Evolutionary conservation across 2,329 filamentous ascomycete species (phyloP).

Genomic region (Paraphoma chrysanthemicola): DNA sequence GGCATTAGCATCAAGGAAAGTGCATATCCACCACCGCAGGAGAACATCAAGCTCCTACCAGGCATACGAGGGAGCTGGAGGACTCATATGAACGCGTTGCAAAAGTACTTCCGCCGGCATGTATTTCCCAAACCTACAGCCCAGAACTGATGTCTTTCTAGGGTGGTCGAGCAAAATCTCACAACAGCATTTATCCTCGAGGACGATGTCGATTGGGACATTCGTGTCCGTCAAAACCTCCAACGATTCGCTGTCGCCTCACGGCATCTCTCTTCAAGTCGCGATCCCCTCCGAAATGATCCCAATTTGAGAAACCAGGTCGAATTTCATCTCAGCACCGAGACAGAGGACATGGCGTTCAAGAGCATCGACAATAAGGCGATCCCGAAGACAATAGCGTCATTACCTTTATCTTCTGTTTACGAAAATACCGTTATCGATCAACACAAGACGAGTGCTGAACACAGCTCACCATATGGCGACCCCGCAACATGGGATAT

Average conservation of each 20-base stretch:
- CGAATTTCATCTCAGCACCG: constrained; percentile 25
- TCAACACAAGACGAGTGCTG: not conserved
- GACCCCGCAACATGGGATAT: constrained; percentile 49
- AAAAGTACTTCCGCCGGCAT: constrained; percentile 15
- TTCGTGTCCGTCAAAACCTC: constrained; percentile 36
- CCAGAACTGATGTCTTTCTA: constrained; percentile 9
- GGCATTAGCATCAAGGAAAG: constrained; percentile 42
- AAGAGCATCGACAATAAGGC: constrained; percentile 32
- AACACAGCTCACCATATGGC: constrained; percentile 40
- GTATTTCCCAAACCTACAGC: not conserved
- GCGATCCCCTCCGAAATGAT: constrained; percentile 15
- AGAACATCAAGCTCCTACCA: constrained; percentile 34
- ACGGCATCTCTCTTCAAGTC: constrained; percentile 28
- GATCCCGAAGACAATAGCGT: constrained; percentile 28
- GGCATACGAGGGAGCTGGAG: constrained; percentile 41
- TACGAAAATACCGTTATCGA: not conserved
- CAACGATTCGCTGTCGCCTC: constrained; percentile 39
- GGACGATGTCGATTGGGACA: constrained; percentile 44
- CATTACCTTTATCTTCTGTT: constrained; percentile 23
- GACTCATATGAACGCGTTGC: constrained; percentile 42
- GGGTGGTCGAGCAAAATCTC: constrained; percentile 37
- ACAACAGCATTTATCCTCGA: constrained; percentile 41
- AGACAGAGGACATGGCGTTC: constrained; percentile 31
- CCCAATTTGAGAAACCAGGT: constrained; percentile 19
- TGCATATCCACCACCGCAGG: constrained; percentile 37